Conservation (phyloP, 116 monocot genomes). For the Iris pallida region DNA sequence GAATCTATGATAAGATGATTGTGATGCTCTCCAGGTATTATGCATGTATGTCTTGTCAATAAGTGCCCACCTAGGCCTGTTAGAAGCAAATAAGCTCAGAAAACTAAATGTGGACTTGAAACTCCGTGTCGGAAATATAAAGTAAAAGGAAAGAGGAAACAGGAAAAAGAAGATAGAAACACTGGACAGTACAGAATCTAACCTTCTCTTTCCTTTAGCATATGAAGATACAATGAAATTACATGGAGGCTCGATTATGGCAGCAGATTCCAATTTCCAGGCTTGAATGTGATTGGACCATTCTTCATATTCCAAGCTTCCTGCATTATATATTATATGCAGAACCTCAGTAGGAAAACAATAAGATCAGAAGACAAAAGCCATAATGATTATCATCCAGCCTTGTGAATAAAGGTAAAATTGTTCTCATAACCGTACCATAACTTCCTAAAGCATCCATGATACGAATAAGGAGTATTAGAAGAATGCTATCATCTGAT, state of each 20-base stretch:
- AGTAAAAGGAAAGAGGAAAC: background rate
- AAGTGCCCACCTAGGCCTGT: conserved; percentile 89
- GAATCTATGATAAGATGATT: conserved; percentile 83
- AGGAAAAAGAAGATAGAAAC: background rate
- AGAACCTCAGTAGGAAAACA: background rate
- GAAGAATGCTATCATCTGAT: conserved; percentile 91
- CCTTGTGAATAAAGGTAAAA: conserved; percentile 1
- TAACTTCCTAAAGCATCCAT: conserved; percentile 79
- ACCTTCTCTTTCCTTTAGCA: conserved; percentile 86
- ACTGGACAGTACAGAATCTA: background rate
- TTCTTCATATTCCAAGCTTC: conserved; percentile 86
- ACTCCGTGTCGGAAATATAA: background rate
- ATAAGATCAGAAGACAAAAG: background rate
- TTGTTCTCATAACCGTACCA: conserved; percentile 43
- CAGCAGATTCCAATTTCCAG: conserved; percentile 87
- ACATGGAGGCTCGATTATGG: conserved; percentile 79
- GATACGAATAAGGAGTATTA: conserved; percentile 73
- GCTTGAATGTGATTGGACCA: conserved; percentile 79
- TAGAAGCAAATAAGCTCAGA: conserved; percentile 15
- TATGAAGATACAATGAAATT: conserved; percentile 76
- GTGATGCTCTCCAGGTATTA: conserved; percentile 90
- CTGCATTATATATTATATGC: conserved; percentile 19
- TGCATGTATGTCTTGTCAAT: conserved; percentile 93
- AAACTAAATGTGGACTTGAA: background rate
- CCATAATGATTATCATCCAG: conserved; percentile 1